phyloP scores from a whole-genome alignment of 2,329 filamentous ascomycete species.

The Pochonia chlamydosporia region DNA sequence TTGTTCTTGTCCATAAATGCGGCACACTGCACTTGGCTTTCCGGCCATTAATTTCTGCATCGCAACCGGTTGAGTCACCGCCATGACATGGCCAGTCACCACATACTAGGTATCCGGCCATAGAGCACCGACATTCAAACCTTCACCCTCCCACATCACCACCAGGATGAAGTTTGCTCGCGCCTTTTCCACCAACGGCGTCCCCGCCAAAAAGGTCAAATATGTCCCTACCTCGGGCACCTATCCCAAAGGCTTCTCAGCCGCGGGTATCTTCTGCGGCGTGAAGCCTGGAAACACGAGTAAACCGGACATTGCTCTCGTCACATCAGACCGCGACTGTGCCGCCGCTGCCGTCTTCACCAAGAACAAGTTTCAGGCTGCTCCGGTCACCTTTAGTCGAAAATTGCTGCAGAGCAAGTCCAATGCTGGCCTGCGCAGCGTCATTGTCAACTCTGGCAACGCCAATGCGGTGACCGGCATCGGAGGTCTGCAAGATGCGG shows the following conservation, averaged over 20 bases:
- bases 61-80: background rate
- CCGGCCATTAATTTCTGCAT: background rate
- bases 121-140: background rate
- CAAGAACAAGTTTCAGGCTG: constrained; percentile 96
- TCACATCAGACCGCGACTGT: constrained; percentile 82
- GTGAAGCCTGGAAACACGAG: constrained; percentile 90
- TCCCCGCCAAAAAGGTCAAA: constrained; percentile 80
- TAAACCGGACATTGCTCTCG: constrained; percentile 83
- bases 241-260: constrained; percentile 86
- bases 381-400: constrained; percentile 81
- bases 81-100: background rate
- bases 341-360: constrained; percentile 91
- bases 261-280: constrained; percentile 82
- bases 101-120: background rate
- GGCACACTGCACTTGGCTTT: background rate
- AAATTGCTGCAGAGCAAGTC: constrained; percentile 61
- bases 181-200: constrained; percentile 25
- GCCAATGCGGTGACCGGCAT: constrained; percentile 95
- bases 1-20: too few species aligned
- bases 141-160: constrained; percentile 8
- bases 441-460: constrained; percentile 92
- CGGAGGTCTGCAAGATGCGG: constrained; percentile 82
- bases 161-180: constrained; percentile 27
- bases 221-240: constrained; percentile 81
- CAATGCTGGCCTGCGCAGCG: constrained; percentile 67